Conservation (phyloP, 768 basidiomycete genomes). For the Russula olivacea region DNA sequence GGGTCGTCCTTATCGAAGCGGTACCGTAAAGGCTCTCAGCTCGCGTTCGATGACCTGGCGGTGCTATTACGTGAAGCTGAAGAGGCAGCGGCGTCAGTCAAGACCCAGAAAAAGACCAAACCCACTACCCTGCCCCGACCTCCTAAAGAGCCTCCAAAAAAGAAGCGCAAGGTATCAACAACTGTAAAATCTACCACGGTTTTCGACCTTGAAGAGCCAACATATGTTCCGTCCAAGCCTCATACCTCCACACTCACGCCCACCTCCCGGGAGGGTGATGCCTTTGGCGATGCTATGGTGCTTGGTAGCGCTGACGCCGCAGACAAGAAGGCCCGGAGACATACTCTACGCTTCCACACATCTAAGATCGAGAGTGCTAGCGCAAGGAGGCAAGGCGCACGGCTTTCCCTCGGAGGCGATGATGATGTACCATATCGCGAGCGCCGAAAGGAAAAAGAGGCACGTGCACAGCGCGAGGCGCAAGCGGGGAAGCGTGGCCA, state of each 20-base stretch:
- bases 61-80: conserved; percentile 23
- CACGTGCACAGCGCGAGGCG: conserved; percentile 49
- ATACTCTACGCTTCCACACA: conserved; percentile 88
- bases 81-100: conserved; percentile 17
- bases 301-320: conserved; percentile 67
- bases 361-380: conserved; percentile 81
- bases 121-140: conserved; percentile 7
- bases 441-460: conserved; percentile 57
- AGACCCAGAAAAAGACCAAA: conserved; percentile 25
- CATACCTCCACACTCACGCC: conserved; percentile 25
- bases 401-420: conserved; percentile 77
- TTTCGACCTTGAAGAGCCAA: conserved; percentile 80
- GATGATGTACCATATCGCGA: conserved; percentile 92
- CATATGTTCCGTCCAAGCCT: conserved; percentile 40
- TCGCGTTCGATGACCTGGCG: conserved; percentile 20
- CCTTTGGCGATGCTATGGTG: conserved; percentile 69
- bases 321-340: conserved; percentile 79
- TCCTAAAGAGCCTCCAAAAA: conserved; percentile 38
- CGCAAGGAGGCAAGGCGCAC: conserved; percentile 67
- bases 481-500: conserved; percentile 41
- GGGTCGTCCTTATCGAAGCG: conserved; percentile 28
- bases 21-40: conserved; percentile 3
- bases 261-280: conserved; percentile 32
- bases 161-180: conserved; percentile 54
- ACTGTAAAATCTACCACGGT: conserved; percentile 34